Percentiles rank a stretch among this genome's conserved stretches.
Evolutionary conservation across 352 stramenopile genomes (phyloP).

Genomic region (Pythium dissimile): DNA sequence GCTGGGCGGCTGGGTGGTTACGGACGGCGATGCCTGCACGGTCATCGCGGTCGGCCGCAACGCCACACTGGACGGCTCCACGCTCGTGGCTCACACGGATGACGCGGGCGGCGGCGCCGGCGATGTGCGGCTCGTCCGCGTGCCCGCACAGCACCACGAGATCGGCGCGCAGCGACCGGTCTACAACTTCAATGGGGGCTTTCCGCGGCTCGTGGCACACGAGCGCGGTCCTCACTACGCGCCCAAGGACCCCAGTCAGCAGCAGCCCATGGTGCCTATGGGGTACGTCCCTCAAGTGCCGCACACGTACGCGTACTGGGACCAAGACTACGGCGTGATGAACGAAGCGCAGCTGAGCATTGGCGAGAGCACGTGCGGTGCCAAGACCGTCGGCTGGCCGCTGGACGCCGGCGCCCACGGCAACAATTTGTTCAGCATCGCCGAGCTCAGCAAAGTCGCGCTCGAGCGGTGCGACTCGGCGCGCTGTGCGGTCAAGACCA

Average conservation of each 20-base stretch:
- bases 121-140: conserved; percentile 88
- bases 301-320: conserved; percentile 92
- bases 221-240: conserved; percentile 74
- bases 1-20: background rate
- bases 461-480: conserved; percentile 87
- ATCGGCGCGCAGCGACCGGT: conserved; percentile 36
- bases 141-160: conserved; percentile 79
- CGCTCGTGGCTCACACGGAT: conserved; percentile 88
- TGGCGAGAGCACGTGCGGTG: conserved; percentile 91
- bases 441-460: conserved; percentile 87
- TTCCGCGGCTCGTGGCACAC: conserved; percentile 62
- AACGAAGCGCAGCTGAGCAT: conserved; percentile 95
- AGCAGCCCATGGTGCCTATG: conserved; percentile 51
- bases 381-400: conserved; percentile 75
- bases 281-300: conserved; percentile 88
- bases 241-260: conserved; percentile 13
- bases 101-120: conserved; percentile 73
- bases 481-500: conserved; percentile 80
- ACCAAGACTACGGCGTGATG: conserved; percentile 94
- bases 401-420: conserved; percentile 46
- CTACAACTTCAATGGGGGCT: conserved; percentile 72
- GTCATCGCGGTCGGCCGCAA: conserved; percentile 81
- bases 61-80: conserved; percentile 78
- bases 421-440: conserved; percentile 89
- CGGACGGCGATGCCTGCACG: conserved; percentile 51